Conservation (phyloP, 2,329 filamentous ascomycete genomes). For the Cladorrhinum sp. region DNA sequence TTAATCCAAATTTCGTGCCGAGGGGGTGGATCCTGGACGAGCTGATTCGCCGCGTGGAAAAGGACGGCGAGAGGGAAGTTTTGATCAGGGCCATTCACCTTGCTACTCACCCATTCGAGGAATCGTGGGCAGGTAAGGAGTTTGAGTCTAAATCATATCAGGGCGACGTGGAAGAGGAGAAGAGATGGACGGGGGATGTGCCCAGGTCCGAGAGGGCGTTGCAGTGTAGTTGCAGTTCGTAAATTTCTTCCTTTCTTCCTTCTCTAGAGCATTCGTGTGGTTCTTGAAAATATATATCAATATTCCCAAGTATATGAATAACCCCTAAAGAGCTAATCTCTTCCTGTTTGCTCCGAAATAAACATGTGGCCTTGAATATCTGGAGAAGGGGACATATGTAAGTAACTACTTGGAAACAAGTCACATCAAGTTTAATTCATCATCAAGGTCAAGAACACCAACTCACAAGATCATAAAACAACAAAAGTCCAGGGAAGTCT, state of each 20-base stretch:
- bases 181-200: conserved; percentile 81
- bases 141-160: conserved; percentile 43
- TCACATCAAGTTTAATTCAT: too few relatives aligned
- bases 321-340: too few relatives aligned
- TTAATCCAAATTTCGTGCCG: conserved; percentile 92
- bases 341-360: too few relatives aligned
- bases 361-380: too few relatives aligned
- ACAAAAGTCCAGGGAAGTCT: background rate
- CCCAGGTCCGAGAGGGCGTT: conserved; percentile 73
- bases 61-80: conserved; percentile 75
- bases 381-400: too few relatives aligned
- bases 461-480: background rate
- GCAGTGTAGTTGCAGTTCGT: conserved; percentile 96
- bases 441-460: too few relatives aligned
- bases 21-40: conserved; percentile 92
- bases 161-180: conserved; percentile 69
- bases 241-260: too few relatives aligned
- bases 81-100: conserved; percentile 77
- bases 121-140: conserved; percentile 61
- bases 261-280: too few relatives aligned
- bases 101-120: conserved; percentile 79
- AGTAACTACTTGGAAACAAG: too few relatives aligned
- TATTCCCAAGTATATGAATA: too few relatives aligned
- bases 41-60: conserved; percentile 84
- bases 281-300: too few relatives aligned